Evolutionary conservation across 768 basidiomycete genomes (phyloP).

Genomic region (Russula earlei): DNA sequence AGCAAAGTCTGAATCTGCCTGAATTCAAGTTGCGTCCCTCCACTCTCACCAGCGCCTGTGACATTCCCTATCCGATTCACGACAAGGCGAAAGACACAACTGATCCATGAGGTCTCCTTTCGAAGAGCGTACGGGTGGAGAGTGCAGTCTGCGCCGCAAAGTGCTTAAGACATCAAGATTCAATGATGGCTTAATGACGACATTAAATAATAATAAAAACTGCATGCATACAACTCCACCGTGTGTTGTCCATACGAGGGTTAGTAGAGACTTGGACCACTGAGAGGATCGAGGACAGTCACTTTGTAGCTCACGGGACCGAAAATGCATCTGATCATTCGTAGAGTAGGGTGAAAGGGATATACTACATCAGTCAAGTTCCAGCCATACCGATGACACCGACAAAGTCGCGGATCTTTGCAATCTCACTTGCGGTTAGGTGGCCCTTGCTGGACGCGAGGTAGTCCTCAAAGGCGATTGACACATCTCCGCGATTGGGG

Average conservation of each 20-base stretch:
- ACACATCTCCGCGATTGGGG: constrained; percentile 49
- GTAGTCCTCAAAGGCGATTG: constrained; percentile 78
- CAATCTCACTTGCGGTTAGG: constrained; percentile 79
- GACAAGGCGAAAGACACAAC: background rate
- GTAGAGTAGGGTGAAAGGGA: background rate
- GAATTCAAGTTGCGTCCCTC: background rate
- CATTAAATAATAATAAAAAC: background rate
- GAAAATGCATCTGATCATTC: background rate
- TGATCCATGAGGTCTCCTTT: too few relatives aligned
- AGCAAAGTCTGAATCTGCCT: background rate
- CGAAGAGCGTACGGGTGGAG: too few relatives aligned
- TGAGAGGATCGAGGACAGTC: background rate
- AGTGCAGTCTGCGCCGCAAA: background rate
- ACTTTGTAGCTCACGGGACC: background rate
- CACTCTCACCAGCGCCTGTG: background rate
- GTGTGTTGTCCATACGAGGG: background rate
- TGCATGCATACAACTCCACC: background rate
- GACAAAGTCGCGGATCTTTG: constrained; percentile 82
- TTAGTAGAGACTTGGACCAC: too few relatives aligned
- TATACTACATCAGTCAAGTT: constrained; percentile 30
- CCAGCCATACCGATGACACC: constrained; percentile 88
- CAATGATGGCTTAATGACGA: background rate
- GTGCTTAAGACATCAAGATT: background rate
- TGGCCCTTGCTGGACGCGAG: constrained; percentile 71
- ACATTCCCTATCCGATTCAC: background rate